phyloP scores from a whole-genome alignment of 2,329 filamentous ascomycete species.

The Cercospora brassicicola region DNA sequence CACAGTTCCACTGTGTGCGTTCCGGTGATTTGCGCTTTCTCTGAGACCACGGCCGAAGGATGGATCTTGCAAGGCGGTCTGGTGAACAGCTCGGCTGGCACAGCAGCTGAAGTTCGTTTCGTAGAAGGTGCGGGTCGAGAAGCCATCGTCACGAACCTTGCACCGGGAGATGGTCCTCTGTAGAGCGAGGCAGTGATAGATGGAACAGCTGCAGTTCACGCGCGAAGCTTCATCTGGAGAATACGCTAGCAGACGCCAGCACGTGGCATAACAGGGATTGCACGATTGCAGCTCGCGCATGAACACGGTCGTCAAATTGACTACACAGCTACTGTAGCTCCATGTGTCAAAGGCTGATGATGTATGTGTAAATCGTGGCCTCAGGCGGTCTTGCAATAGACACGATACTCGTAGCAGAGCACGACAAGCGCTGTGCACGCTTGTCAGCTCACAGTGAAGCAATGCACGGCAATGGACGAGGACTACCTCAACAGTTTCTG shows the following conservation, averaged over 20 bases:
- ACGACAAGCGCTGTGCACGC: too few species aligned
- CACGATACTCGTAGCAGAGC: too few species aligned
- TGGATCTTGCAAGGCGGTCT: constrained; percentile 47
- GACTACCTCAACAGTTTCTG: background rate
- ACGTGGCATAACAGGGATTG: background rate
- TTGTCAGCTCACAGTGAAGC: too few species aligned
- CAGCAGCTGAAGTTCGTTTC: constrained; percentile 10
- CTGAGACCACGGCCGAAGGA: constrained; percentile 50
- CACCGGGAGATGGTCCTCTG: background rate
- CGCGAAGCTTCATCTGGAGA: background rate
- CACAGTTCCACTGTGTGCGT: constrained; percentile 76
- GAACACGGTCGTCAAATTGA: too few species aligned
- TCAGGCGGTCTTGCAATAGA: too few species aligned
- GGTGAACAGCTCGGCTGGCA: constrained; percentile 12
- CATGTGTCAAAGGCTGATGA: too few species aligned
- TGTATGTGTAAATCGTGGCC: too few species aligned
- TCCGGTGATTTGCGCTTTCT: constrained; percentile 59
- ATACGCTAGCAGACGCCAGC: background rate
- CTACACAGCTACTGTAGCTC: too few species aligned
- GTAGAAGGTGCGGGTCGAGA: constrained; percentile 19
- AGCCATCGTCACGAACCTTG: constrained; percentile 17
- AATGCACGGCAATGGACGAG: too few species aligned
- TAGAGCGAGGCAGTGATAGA: background rate
- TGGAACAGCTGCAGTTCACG: background rate
- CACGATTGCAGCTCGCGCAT: too few species aligned